These are phyloP conservation scores for Mrakia blollopis DNA, from an alignment of 768 basidiomycete species.

Conservation along the genomic window DNA sequence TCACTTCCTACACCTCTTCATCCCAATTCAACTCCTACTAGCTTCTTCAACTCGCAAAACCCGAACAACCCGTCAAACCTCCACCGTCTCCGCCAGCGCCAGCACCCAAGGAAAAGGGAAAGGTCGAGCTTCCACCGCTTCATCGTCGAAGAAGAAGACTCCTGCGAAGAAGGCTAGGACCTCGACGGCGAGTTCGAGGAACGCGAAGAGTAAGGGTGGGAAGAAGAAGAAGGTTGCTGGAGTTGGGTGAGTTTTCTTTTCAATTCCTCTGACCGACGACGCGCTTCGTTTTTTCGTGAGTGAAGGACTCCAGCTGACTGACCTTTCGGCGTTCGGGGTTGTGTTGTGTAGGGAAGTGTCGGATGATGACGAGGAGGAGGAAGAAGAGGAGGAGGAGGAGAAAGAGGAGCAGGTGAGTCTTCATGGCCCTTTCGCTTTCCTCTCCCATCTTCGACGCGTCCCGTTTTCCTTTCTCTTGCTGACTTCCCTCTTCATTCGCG, in stretches of 20 bases:
- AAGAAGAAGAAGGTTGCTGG: background rate
- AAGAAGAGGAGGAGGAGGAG: no score
- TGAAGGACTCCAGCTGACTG: no score
- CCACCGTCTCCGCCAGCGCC: background rate
- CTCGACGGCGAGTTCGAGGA: background rate
- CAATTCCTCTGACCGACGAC: no score
- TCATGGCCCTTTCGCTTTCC: no score
- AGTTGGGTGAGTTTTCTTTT: background rate
- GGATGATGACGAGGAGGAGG: no score
- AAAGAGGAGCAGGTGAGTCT: no score
- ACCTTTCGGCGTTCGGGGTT: no score
- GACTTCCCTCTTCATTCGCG: background rate
- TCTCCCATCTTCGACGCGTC: no score
- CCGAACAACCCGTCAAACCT: background rate
- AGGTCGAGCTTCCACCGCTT: background rate
- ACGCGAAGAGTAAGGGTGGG: background rate
- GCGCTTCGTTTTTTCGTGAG: no score
- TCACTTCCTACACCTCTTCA: background rate
- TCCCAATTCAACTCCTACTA: no score
- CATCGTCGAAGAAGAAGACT: background rate
- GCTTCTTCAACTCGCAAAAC: background rate
- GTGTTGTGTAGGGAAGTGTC: no score
- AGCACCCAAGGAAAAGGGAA: background rate
- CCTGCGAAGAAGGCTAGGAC: background rate
- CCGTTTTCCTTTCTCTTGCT: no score